A percentile compares a stretch with the other conserved stretches of the same genome.
Conservation (phyloP, 164 flowering plant genomes). For the Houttuynia cordata region DNA sequence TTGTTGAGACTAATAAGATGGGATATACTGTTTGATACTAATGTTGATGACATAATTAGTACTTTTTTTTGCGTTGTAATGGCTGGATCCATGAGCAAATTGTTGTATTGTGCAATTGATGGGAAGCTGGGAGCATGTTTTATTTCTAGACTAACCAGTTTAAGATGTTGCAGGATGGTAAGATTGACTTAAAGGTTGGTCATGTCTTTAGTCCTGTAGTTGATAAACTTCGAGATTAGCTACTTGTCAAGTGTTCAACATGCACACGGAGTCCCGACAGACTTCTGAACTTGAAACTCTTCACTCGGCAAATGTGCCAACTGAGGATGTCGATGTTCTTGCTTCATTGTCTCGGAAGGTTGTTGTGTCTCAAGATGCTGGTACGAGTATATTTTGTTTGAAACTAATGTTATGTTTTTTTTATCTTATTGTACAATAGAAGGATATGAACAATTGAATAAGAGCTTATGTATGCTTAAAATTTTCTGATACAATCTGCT, state of each 20-base stretch:
- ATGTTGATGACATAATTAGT: too few species aligned
- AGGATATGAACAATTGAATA: background rate
- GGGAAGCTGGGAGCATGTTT: too few species aligned
- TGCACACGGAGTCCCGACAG: constrained; percentile 8
- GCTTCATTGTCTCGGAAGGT: constrained; percentile 5
- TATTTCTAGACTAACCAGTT: too few species aligned
- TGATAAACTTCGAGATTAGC: too few species aligned
- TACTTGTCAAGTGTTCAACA: background rate
- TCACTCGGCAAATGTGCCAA: constrained; percentile 6
- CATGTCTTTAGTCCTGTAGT: too few species aligned
- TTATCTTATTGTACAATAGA: background rate
- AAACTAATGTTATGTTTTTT: background rate
- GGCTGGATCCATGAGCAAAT: too few species aligned
- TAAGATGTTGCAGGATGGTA: too few species aligned
- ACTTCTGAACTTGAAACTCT: constrained; percentile 7
- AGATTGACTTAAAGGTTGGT: too few species aligned
- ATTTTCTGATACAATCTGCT: background rate
- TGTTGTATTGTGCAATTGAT: too few species aligned
- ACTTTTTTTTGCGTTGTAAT: too few species aligned
- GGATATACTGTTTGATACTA: too few species aligned
- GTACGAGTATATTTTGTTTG: constrained; percentile 6
- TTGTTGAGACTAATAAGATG: too few species aligned
- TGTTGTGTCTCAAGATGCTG: constrained; percentile 16
- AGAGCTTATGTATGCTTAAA: background rate
- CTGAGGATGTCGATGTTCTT: constrained; percentile 14